Base-by-base conservation (phyloP, 2,329 filamentous ascomycete species). In the Septoria linicola region DNA sequence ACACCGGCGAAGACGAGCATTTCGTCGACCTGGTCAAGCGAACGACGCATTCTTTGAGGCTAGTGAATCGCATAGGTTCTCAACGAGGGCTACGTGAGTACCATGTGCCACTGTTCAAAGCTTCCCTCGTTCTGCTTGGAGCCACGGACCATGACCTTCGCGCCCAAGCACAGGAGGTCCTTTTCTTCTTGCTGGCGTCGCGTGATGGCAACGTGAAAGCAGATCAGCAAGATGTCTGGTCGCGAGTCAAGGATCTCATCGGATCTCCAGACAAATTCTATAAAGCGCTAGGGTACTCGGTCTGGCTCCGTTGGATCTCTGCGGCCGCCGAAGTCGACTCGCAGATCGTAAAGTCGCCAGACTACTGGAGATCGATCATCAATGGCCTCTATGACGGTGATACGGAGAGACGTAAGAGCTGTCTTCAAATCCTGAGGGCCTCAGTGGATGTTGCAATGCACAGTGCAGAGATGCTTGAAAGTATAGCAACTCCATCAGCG, bases 351-450 rank as follows among this genome's bases (percentile, higher is more conserved):
- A 25, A 39, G 19, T 31, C 55, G 25, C 34, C 48, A n/a, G 17
- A 62, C 1, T 76, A 76, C 49, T 77, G 74, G 74, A 46, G 57
- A 2, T 59, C 62, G 14, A 49, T 77, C 1, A 66, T 67, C 13
- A 43, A 54, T 4, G 73, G 72, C 1, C 60, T 77, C 8, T 58
- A 70, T n/a, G 54, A 61, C 16, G 74, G 74, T 6, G 72, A 72
- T 49, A 66, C 67, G 4, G 75, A 77, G 57, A 68, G 73, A 48
- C 70, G 73, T 10, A 76, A 76, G 49, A 70, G 70, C 46, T 73
- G 72, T 55, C 68, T 77, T 4, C 70, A 69, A 2, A 75, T 77
- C 13, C 61, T 77, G 39, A 67, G 66, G 21, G 66, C 66, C 11
- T 75, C 74, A 1, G 54, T 77, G 11, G 55, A 61, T 2, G 54